These are phyloP conservation scores for Tranzscheliella williamsii DNA, from an alignment of 1,284 basidiomycete genomes.

Conservation along the genomic window DNA sequence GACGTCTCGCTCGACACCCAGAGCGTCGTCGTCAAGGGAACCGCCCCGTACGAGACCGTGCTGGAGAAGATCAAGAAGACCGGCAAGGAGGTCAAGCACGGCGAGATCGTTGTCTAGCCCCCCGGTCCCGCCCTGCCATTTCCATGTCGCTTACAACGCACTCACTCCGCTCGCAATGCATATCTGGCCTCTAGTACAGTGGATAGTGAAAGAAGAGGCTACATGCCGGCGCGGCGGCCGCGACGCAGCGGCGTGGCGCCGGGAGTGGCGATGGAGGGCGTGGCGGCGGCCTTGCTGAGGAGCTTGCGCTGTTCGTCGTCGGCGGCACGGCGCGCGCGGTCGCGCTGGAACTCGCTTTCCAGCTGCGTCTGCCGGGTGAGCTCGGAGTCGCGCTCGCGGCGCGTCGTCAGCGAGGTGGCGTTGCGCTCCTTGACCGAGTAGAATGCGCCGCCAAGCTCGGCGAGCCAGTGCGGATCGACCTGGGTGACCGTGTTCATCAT, in stretches of 20 bases:
- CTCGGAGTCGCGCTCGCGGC: slow-evolving; percentile 71
- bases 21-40: slow-evolving; percentile 72
- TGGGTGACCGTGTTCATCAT: slow-evolving; percentile 58
- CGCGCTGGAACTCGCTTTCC: slow-evolving; percentile 64
- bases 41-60: slow-evolving; percentile 70
- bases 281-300: background rate
- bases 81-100: slow-evolving; percentile 71
- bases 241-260: slow-evolving; percentile 27
- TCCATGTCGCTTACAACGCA: too few species aligned
- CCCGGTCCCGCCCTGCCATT: too few species aligned
- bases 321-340: slow-evolving; percentile 16
- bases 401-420: slow-evolving; percentile 71
- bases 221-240: slow-evolving; percentile 1
- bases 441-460: slow-evolving; percentile 74
- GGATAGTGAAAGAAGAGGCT: background rate
- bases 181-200: too few species aligned
- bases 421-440: slow-evolving; percentile 83
- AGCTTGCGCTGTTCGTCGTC: slow-evolving; percentile 9
- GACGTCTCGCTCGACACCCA: slow-evolving; percentile 72
- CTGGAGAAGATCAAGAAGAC: slow-evolving; percentile 80
- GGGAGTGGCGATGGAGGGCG: slow-evolving; percentile 22
- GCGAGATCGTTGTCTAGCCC: slow-evolving; percentile 34
- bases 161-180: too few species aligned
- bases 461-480: slow-evolving; percentile 61
- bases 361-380: slow-evolving; percentile 86